These are phyloP conservation scores for Epicoccum nigrum DNA, from an alignment of 2,329 filamentous ascomycete species.

Conservation along the genomic window DNA sequence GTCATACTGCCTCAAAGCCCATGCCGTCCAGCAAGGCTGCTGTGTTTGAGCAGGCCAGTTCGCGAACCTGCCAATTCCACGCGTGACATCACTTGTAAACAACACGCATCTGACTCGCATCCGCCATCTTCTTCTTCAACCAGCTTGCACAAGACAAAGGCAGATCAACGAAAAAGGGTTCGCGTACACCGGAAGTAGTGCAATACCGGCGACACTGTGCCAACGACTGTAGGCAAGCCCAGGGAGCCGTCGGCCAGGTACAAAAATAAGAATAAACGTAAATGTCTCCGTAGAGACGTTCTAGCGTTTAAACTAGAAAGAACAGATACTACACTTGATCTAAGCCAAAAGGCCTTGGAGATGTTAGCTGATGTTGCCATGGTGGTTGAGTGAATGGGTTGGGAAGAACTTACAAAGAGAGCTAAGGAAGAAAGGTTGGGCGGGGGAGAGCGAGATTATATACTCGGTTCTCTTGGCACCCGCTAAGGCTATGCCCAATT, in stretches of 20 bases:
- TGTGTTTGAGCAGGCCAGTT: too few relatives aligned
- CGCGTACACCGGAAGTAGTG: conserved; percentile 6
- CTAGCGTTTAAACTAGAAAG: conserved; percentile 3
- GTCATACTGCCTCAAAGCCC: too few relatives aligned
- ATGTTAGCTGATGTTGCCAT: background rate
- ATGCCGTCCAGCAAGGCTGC: too few relatives aligned
- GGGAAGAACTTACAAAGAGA: background rate
- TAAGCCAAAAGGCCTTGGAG: conserved; percentile 7
- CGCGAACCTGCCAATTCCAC: background rate
- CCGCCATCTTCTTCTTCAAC: background rate
- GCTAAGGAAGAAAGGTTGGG: background rate
- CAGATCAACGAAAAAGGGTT: conserved; percentile 3
- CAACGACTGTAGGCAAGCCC: background rate
- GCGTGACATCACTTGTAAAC: background rate
- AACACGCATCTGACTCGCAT: background rate
- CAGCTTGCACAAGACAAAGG: background rate
- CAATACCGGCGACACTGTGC: conserved; percentile 3
- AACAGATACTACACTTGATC: conserved; percentile 7
- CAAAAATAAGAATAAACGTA: background rate
- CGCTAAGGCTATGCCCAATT: too few relatives aligned
- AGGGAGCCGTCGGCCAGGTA: background rate
- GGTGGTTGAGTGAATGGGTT: background rate
- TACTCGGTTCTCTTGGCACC: too few relatives aligned
- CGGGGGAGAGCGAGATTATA: background rate
- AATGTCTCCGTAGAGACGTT: background rate